Percentiles rank a stretch among this genome's conserved stretches.
These are phyloP conservation scores for Setomelanomma holmii DNA, from an alignment of 2,329 filamentous ascomycete species.

Conservation along the genomic window DNA sequence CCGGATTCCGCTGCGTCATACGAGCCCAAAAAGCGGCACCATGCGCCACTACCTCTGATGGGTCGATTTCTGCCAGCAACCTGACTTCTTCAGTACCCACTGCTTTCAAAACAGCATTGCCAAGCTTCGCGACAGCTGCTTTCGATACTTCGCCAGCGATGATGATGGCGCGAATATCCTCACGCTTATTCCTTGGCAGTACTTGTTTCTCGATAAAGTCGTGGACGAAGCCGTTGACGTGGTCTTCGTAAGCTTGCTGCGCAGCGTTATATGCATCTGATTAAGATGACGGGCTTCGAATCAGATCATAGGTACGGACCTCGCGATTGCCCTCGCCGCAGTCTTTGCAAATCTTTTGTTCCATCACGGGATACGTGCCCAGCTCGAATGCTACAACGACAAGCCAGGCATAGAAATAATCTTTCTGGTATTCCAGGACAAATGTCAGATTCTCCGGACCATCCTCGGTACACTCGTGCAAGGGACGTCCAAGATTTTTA, in stretches of 20 bases:
- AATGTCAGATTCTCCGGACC: slow-evolving; percentile 2
- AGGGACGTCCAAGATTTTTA: not conserved
- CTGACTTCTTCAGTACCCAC: not conserved
- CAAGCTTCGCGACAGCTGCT: not conserved
- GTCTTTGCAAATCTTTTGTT: not conserved
- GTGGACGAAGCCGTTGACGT: not conserved
- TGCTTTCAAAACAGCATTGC: not conserved
- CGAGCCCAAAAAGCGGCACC: slow-evolving; percentile 2
- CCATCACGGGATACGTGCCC: not conserved
- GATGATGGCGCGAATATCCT: slow-evolving; percentile 4
- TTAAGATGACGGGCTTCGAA: too few species aligned
- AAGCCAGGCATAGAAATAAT: not conserved
- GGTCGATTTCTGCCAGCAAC: not conserved
- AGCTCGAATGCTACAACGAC: not conserved
- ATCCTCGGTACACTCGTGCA: not conserved
- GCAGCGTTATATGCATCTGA: not conserved
- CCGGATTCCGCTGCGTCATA: not conserved
- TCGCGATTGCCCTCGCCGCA: slow-evolving; percentile 2
- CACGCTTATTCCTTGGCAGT: not conserved
- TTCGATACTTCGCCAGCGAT: slow-evolving; percentile 3
- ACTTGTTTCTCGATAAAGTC: not conserved
- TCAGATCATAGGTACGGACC: too few species aligned
- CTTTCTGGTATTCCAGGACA: not conserved
- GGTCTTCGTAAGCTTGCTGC: not conserved
- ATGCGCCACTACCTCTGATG: slow-evolving; percentile 4